These are phyloP conservation scores for Zygosaccharomyces bailii DNA, from an alignment of 805 yeast species.

Conservation along the genomic window DNA sequence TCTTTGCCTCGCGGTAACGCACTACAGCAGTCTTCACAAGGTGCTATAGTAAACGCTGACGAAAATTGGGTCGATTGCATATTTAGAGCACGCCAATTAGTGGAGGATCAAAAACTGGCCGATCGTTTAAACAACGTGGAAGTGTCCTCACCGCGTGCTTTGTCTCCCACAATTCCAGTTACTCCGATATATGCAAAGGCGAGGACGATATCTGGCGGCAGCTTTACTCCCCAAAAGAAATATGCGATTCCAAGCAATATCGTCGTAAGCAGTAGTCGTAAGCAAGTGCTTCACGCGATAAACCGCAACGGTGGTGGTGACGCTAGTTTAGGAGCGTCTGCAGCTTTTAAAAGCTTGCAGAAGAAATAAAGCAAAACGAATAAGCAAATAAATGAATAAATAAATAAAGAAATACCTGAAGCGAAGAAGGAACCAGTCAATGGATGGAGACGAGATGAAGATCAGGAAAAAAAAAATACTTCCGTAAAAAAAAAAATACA, in stretches of 20 bases:
- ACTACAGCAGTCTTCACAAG: slow-evolving; percentile 14
- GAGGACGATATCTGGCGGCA: slow-evolving; percentile 4
- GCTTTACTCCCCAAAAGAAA: slow-evolving; percentile 16
- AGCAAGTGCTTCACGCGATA: slow-evolving; percentile 32
- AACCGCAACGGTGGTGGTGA: slow-evolving; percentile 18
- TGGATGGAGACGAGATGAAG: too few species aligned
- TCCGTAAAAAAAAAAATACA: not conserved
- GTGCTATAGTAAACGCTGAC: slow-evolving; percentile 43
- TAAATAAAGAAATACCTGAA: not conserved
- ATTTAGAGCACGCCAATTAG: slow-evolving; percentile 59
- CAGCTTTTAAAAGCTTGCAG: slow-evolving; percentile 34
- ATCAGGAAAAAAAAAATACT: not conserved
- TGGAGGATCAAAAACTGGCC: slow-evolving; percentile 31
- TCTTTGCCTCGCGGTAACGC: slow-evolving; percentile 39
- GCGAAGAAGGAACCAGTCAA: too few species aligned
- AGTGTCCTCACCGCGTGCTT: slow-evolving; percentile 7
- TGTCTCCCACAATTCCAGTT: slow-evolving; percentile 10
- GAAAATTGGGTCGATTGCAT: slow-evolving; percentile 70
- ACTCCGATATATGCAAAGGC: slow-evolving; percentile 3
- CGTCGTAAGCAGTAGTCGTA: slow-evolving; percentile 36
- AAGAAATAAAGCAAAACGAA: slow-evolving; percentile 8
- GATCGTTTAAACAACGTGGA: slow-evolving; percentile 14
- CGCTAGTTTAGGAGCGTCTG: slow-evolving; percentile 37
- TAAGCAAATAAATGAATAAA: not conserved
- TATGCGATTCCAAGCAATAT: slow-evolving; percentile 28